Percentiles rank a stretch among this genome's conserved stretches.
Evolutionary conservation across 2,329 filamentous ascomycete species (phyloP).

Genomic region (Daldinia sp.): DNA sequence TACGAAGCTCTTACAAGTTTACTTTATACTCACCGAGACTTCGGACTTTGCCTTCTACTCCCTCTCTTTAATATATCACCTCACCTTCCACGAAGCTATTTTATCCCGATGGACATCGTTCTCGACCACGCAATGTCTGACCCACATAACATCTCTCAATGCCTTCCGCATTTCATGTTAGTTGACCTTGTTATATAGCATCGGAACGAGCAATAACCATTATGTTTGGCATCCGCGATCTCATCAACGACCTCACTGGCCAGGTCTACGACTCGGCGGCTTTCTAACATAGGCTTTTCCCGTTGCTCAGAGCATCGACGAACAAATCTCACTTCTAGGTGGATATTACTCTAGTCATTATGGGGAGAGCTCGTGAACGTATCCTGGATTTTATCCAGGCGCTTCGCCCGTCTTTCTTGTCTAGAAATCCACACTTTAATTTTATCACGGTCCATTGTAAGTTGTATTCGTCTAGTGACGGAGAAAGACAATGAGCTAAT

Average conservation of each 20-base stretch:
- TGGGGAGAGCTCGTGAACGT: conserved; percentile 52
- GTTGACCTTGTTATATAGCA: conserved; percentile 34
- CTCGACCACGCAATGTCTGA: conserved; percentile 21
- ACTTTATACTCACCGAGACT: background rate
- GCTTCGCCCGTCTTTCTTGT: conserved; percentile 68
- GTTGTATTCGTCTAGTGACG: conserved; percentile 49
- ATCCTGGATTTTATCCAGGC: conserved; percentile 60
- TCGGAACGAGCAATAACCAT: conserved; percentile 35
- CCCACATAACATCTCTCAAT: conserved; percentile 18
- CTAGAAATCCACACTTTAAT: conserved; percentile 77
- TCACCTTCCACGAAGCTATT: conserved; percentile 32
- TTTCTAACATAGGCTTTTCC: conserved; percentile 43
- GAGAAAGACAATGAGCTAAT: conserved; percentile 29
- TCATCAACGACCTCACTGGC: conserved; percentile 44
- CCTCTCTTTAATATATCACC: conserved; percentile 18
- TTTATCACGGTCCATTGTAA: conserved; percentile 85
- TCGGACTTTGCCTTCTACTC: background rate
- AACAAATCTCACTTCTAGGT: conserved; percentile 6
- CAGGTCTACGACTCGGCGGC: conserved; percentile 42
- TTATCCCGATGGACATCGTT: conserved; percentile 17
- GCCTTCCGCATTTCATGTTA: conserved; percentile 28
- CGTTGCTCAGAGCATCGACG: conserved; percentile 23
- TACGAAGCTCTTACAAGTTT: background rate
- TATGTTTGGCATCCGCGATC: conserved; percentile 43
- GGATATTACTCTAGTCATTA: conserved; percentile 43